A percentile compares a stretch with the other conserved stretches of the same genome.
phyloP scores from a whole-genome alignment of 2,329 filamentous ascomycete species.

The Lachnellula arida region DNA sequence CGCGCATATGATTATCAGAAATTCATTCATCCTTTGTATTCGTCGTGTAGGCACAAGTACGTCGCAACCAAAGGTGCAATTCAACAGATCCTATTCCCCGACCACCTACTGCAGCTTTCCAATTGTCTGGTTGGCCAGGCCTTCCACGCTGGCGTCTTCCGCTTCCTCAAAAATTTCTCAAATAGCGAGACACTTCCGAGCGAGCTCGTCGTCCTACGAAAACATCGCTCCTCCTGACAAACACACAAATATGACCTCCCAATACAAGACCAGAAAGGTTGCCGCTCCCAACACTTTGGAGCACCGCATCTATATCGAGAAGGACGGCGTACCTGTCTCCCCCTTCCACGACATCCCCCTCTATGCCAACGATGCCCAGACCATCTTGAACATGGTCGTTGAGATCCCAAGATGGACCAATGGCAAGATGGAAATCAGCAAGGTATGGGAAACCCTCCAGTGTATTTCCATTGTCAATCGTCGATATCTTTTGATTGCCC shows the following conservation, averaged over 20 bases:
- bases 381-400: slow-evolving; percentile 97
- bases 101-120: slow-evolving; percentile 4
- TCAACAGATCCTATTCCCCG: not conserved
- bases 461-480: slow-evolving; percentile 7
- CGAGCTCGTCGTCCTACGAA: slow-evolving; percentile 32
- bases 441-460: not conserved
- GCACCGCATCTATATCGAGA: slow-evolving; percentile 96
- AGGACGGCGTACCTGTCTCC: slow-evolving; percentile 90
- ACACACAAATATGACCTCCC: slow-evolving; percentile 33
- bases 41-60: no score
- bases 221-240: slow-evolving; percentile 12
- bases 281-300: slow-evolving; percentile 88
- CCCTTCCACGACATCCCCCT: slow-evolving; percentile 98
- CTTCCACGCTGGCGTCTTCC: slow-evolving; percentile 20
- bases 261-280: slow-evolving; percentile 80
- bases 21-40: not conserved
- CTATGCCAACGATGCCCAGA: slow-evolving; percentile 94
- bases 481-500: slow-evolving; percentile 4
- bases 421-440: slow-evolving; percentile 92
- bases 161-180: slow-evolving; percentile 32
- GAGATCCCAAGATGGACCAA: slow-evolving; percentile 99
- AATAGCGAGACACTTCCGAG: slow-evolving; percentile 42
- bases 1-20: not conserved
- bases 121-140: not conserved
- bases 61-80: not conserved